Evolutionary conservation across 2,329 filamentous ascomycete species (phyloP), one percentile per base, ranked within the genome.

Genomic region (Botrytis byssoidea): DNA sequence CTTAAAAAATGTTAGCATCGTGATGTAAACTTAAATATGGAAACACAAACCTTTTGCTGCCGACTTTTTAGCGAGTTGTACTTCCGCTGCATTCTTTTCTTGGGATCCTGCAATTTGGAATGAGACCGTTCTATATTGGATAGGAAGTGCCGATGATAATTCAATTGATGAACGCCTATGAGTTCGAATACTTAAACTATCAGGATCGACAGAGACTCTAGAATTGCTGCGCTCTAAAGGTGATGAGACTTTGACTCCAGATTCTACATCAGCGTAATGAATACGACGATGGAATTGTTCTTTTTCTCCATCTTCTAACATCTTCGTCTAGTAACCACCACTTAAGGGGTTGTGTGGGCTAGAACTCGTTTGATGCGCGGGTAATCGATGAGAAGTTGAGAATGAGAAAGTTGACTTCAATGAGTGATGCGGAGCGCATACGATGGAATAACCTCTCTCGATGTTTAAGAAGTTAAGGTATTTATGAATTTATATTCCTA

Each of bases 101-200:
- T 86, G 86, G 63, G 85, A 84, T 74, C 88, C 86, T 32, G 87
- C 85, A 77, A 89, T 88, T 59, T 88, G 84, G 75, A 86, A 88
- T 84, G 83, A 87, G 82, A 87, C 80, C 5, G 86, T 87, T 57
- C 86, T 84, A 77, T 88, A 88, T 74, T 87, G 84, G 66, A 87
- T 86, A 32, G 85, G 85, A 60, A 88, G 79, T 4, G 80, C 81
- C 25, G 83, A 79, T 0, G 81, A 77, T 4, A 82, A 83, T 70
- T 85, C 83, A 51, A 85, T 81, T 1, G 75, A 76, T 42, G 35
- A 42, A 9, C 25, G 25, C 20, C 48, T 42, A 8, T 66, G 48
- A 32, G 48, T n/a, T 32, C 66, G 48, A 57, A 68, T 42, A 9
- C 37, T 68, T 22, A 57, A n/a, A 42, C 66, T 42, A 68, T 57